Evolutionary conservation across 2,329 filamentous ascomycete genomes (phyloP).

Genomic region (Byssochlamys sp.): DNA sequence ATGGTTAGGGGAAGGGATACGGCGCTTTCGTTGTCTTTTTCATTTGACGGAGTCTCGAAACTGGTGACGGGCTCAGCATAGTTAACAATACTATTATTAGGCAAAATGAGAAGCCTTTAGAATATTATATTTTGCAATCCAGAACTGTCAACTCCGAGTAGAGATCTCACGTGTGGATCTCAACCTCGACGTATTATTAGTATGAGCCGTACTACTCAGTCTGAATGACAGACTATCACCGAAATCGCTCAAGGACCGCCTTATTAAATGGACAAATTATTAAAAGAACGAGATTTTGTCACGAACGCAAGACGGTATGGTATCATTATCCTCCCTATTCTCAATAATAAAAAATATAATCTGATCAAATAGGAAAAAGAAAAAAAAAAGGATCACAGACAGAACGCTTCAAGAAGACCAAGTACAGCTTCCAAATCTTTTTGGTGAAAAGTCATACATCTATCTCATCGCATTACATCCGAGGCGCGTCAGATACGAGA

Average conservation of each 20-base stretch:
- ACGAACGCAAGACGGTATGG: background rate
- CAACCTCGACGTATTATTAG: too few relatives aligned
- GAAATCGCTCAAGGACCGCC: too few relatives aligned
- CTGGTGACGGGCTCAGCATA: background rate
- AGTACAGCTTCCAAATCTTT: background rate
- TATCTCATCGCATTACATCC: background rate
- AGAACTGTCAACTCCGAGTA: background rate
- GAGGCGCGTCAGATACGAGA: background rate
- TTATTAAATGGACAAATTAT: too few relatives aligned
- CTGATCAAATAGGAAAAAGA: too few relatives aligned
- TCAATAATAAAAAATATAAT: background rate
- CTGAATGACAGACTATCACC: too few relatives aligned
- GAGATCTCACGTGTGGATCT: too few relatives aligned
- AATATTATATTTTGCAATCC: background rate
- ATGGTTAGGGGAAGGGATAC: background rate
- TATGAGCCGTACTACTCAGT: too few relatives aligned
- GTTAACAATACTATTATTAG: background rate
- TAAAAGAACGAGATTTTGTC: background rate
- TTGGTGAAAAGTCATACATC: background rate
- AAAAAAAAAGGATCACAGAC: background rate
- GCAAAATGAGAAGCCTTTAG: background rate
- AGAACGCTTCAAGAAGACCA: background rate
- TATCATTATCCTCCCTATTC: background rate
- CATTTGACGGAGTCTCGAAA: background rate
- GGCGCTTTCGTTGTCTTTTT: background rate